These are phyloP conservation scores for Galeopsis tetrahit DNA, from an alignment of 257 asterid genomes.

Conservation along the genomic window DNA sequence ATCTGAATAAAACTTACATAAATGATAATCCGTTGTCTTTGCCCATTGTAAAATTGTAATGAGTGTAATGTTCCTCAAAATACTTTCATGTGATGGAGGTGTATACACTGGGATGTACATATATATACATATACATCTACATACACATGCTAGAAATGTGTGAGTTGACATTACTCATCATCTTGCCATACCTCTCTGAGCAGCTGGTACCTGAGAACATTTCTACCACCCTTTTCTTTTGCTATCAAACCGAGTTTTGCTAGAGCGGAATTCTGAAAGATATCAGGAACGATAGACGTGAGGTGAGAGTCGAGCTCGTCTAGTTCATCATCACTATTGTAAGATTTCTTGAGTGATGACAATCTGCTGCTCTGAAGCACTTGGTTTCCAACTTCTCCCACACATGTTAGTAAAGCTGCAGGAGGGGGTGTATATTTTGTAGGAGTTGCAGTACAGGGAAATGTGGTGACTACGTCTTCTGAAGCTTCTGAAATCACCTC, in stretches of 20 bases:
- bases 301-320: constrained; percentile 86
- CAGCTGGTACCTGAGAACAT: constrained; percentile 66
- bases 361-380: constrained; percentile 53
- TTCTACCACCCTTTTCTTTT: constrained; percentile 57
- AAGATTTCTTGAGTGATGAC: constrained; percentile 70
- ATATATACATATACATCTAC: constrained; percentile 18
- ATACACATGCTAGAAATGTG: constrained; percentile 15
- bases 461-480: constrained; percentile 47
- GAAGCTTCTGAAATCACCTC: constrained; percentile 44
- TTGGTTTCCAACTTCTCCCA: constrained; percentile 72
- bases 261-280: constrained; percentile 55
- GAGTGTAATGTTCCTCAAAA: constrained; percentile 22
- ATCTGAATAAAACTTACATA: constrained; percentile 15
- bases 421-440: constrained; percentile 71
- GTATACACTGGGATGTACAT: constrained; percentile 24
- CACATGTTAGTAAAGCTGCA: constrained; percentile 59
- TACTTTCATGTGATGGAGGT: not conserved
- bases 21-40: not conserved
- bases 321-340: constrained; percentile 88
- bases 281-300: constrained; percentile 62
- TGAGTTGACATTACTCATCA: constrained; percentile 26
- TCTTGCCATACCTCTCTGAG: constrained; percentile 69
- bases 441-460: constrained; percentile 66
- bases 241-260: constrained; percentile 52
- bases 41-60: not conserved